These are phyloP conservation scores for Larix kaempferi DNA, from an alignment of 75 land plant species.

Conservation along the genomic window DNA sequence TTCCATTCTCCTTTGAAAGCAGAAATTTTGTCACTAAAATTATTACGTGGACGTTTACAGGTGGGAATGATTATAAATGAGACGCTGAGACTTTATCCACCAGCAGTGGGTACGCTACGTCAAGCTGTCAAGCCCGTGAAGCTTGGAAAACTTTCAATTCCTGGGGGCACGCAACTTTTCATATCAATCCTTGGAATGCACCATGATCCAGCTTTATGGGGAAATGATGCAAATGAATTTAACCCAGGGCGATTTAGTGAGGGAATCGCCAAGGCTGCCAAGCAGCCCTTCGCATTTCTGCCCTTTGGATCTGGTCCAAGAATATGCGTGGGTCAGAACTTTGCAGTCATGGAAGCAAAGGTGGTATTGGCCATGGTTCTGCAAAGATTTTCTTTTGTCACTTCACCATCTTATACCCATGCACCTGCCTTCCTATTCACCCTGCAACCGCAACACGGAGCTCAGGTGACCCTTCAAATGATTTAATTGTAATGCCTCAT, in stretches of 20 bases:
- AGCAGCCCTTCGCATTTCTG: slow-evolving; percentile 18
- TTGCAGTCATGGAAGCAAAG: slow-evolving; percentile 43
- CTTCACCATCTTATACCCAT: slow-evolving; percentile 43
- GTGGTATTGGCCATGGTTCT: slow-evolving; percentile 29
- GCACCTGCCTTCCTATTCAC: slow-evolving; percentile 25
- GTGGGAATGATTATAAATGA: slow-evolving; percentile 44
- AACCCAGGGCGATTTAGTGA: slow-evolving; percentile 42
- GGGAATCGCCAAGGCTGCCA: slow-evolving; percentile 14
- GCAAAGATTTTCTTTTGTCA: slow-evolving; percentile 31
- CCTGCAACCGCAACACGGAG: slow-evolving; percentile 31
- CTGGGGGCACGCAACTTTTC: slow-evolving; percentile 30
- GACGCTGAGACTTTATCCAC: slow-evolving; percentile 46
- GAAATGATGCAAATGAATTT: slow-evolving; percentile 47
- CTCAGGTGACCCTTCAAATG: slow-evolving; percentile 13
- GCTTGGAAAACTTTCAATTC: slow-evolving; percentile 28
- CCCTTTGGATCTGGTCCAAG: slow-evolving; percentile 49
- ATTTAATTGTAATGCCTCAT: no score
- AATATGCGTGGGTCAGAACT: slow-evolving; percentile 43
- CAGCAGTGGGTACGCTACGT: slow-evolving; percentile 17
- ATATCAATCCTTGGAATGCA: slow-evolving; percentile 42
- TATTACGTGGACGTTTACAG: slow-evolving; percentile 19
- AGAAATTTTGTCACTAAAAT: background rate
- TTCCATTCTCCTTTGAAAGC: no score
- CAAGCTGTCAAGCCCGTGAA: slow-evolving; percentile 17
- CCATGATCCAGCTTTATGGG: slow-evolving; percentile 52